Percentiles rank a stretch among this genome's conserved stretches.
Conservation (phyloP, 1,284 basidiomycete species). For the Retiboletus flavoniger region DNA sequence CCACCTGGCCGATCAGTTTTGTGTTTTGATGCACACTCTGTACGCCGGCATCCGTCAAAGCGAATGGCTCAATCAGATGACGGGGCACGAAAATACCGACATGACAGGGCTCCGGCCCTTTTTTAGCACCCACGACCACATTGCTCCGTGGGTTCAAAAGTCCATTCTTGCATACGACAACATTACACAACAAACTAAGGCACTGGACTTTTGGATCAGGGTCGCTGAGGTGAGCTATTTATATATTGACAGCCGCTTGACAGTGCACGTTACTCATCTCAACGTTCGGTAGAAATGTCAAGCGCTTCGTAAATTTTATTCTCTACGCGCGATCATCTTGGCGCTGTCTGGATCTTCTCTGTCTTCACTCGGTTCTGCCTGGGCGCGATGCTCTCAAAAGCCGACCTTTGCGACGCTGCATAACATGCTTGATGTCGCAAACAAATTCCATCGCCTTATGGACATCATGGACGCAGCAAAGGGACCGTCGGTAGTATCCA, state of each 20-base stretch:
- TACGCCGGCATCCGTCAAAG: conserved; percentile 59
- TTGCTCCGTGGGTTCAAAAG: conserved; percentile 64
- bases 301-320: conserved; percentile 61
- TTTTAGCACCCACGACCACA: conserved; percentile 57
- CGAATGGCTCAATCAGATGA: conserved; percentile 60
- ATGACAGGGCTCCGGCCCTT: conserved; percentile 53
- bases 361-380: conserved; percentile 59
- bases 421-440: conserved; percentile 56
- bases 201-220: conserved; percentile 73
- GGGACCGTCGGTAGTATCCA: conserved; percentile 66
- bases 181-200: conserved; percentile 53
- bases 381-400: conserved; percentile 58
- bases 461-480: conserved; percentile 48
- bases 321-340: conserved; percentile 64
- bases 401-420: conserved; percentile 51
- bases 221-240: conserved; percentile 59
- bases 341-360: conserved; percentile 61
- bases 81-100: conserved; percentile 38
- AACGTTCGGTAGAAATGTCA: conserved; percentile 56
- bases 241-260: conserved; percentile 20
- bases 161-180: conserved; percentile 55
- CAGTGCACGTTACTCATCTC: neutral
- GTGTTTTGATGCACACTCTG: conserved; percentile 54
- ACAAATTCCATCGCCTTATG: conserved; percentile 59
- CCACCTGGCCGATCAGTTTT: conserved; percentile 63